Evolutionary conservation across 305 asterid genomes (phyloP), one percentile per base, ranked within the genome.

Genomic region (Striga hermonthica): DNA sequence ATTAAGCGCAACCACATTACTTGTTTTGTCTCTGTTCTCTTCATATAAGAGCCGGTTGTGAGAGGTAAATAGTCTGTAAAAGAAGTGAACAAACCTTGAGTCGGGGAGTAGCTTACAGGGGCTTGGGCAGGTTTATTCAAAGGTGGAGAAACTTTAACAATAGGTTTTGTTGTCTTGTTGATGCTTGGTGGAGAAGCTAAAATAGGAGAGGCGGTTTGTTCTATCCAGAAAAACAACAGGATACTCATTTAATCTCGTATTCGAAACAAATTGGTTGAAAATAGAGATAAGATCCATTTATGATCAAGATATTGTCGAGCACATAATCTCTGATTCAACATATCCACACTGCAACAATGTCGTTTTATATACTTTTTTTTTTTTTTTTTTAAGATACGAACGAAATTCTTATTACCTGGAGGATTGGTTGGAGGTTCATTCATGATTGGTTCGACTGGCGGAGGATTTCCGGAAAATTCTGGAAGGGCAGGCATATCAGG

Each of bases 131-230:
- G 68, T 77, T 72, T 64, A 61, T 72, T 67, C 37, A 73, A 56
- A 38, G 95, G 84, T 60, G 84, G 76, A 66, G 87, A 78, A 76
- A 78, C 62, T 61, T 95, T 96, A 53, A 53, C 28, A 31, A 37
- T 59, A 50, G 70, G 79, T 57, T 70, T 79, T 70, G 75, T 38
- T 65, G 57, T 71, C 44, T 61, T 57, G 4, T 56, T 73, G 72
- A 72, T 77, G 77, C 82, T 80, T 45, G 87, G 87, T 66, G 80
- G 78, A 50, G 87, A 86, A 64, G 94, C 70, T 62, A 75, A 77
- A 16, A 68, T 65, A 68, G 81, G 81, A 67, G 84, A 59, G 39
- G 65, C 44, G 66, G 44, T 68, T 75, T 76, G 82, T 67, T 74
- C 86, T 80, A 65, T 82, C 67, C 78, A 75, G 79, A 71, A 69